Evolutionary conservation across 371 early-diverging fungal genomes (phyloP), one percentile per base, ranked within the genome.

Genomic region (Dichotomocladium elegans): DNA sequence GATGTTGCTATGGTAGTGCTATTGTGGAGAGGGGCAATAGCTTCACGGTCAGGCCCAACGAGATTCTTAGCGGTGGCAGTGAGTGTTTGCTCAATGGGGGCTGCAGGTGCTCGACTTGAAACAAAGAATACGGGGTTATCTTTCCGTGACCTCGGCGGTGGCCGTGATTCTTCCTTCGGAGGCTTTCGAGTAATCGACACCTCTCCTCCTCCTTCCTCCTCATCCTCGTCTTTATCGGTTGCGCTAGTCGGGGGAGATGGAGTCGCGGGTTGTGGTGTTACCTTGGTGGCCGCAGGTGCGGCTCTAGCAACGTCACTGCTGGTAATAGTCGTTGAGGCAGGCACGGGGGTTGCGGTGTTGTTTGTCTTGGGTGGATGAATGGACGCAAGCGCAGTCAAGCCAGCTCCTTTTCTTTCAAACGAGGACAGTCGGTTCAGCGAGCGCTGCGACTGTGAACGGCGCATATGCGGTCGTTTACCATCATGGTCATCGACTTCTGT

Each of bases 371-470:
- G 4, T 14, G 49, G 49, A 48, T 48, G 33, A 59, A 48, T 17
- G 37, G 49, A 41, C 30, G 48, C 44, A 17, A 56, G 27, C n/a
- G 56, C 48, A 9, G 49, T 49, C 43, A 56, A 35, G 35, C 44
- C 50, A 53, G 42, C 22, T 49, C 51, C 29, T 61, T 68, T 59
- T 41, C 42, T 25, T 28, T 68, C 68, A 55, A 60, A 35, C 6
- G 46, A 26, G 11, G 60, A 28, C 51, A 64, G 42, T 24, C 56
- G 21, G 35, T 56, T 47, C 17, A 56, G 28, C 24, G 56, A 75
- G 12, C 63, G 55, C 51, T 70, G 67, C 0, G 72, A 72, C 28
- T 72, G 72, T 3, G 72, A 67, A 12, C 76, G 65, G n/a, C 64
- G 57, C 57, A 73, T 70, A n/a, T 47, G 29, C 3, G 68, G 73